Evolutionary conservation across 1,139 yeast genomes (phyloP).

Genomic region (Sugiyamaella grinbergsii): DNA sequence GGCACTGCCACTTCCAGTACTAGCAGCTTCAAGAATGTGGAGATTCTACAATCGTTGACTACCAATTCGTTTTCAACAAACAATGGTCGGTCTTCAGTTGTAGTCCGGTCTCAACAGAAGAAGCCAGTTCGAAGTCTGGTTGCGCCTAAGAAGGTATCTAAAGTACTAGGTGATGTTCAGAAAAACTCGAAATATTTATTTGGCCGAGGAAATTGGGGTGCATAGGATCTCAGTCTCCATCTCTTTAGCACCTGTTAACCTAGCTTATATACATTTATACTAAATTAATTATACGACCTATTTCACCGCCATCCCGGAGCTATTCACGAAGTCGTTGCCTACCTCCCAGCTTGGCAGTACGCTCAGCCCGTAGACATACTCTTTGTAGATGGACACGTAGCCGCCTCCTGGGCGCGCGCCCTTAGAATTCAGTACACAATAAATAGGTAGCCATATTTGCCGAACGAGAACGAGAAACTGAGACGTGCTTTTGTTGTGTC

Average conservation of each 20-base stretch:
- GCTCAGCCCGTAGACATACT: no score
- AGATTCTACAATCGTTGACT: slow-evolving; percentile 22
- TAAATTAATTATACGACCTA: no score
- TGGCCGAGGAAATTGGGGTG: slow-evolving; percentile 17
- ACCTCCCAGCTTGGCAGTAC: no score
- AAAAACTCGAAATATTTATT: slow-evolving; percentile 13
- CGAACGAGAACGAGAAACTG: no score
- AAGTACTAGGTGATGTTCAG: slow-evolving; percentile 11
- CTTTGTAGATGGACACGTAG: no score
- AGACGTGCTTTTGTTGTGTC: no score
- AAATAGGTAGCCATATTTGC: no score
- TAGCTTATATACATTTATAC: neutral
- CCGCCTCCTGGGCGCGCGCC: no score
- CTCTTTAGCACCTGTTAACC: neutral
- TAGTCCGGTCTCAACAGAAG: slow-evolving; percentile 3
- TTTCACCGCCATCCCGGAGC: neutral
- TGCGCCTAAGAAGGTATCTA: slow-evolving; percentile 20
- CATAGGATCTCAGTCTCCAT: no score
- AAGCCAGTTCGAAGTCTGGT: slow-evolving; percentile 16
- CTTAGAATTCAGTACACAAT: no score
- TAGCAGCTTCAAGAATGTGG: slow-evolving; percentile 20
- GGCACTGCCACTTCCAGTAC: neutral
- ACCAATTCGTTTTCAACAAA: slow-evolving; percentile 14
- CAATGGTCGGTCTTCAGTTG: slow-evolving; percentile 13
- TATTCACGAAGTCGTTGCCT: no score